phyloP scores from a whole-genome alignment of 148 eudicot genomes.

The Cornus suecica region DNA sequence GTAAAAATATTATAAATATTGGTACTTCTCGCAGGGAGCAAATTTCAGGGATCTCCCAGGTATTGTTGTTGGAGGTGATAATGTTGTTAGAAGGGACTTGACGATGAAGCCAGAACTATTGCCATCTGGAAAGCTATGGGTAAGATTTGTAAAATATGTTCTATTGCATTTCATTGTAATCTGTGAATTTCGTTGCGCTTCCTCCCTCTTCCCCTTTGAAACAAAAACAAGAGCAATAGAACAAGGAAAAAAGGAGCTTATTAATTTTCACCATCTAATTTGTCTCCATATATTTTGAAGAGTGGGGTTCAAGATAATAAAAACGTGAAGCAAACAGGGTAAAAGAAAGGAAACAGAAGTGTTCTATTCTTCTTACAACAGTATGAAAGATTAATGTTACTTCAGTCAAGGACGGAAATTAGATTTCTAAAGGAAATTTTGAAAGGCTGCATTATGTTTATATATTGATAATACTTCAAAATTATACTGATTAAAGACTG shows the following conservation, averaged over 20 bases:
- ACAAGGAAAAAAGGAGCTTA: neutral
- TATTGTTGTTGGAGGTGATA: conserved; percentile 41
- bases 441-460: no score
- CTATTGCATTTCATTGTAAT: neutral
- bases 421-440: no score
- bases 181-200: neutral
- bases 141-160: conserved; percentile 4
- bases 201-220: neutral
- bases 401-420: no score
- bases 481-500: no score
- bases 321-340: no score
- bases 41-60: conserved; percentile 61
- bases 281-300: neutral
- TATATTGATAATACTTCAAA: no score
- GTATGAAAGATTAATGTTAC: no score
- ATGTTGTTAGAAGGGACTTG: conserved; percentile 40
- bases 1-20: no score
- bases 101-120: conserved; percentile 23
- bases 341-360: no score
- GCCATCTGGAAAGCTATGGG: conserved; percentile 61
- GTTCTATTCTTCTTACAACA: no score
- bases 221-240: neutral
- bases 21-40: conserved; percentile 42
- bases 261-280: neutral
- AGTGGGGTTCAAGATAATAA: neutral